A percentile compares a stretch with the other conserved stretches of the same genome.
These are phyloP conservation scores for Aspergillus niger DNA, from an alignment of 2,329 filamentous ascomycete genomes.

Conservation along the genomic window DNA sequence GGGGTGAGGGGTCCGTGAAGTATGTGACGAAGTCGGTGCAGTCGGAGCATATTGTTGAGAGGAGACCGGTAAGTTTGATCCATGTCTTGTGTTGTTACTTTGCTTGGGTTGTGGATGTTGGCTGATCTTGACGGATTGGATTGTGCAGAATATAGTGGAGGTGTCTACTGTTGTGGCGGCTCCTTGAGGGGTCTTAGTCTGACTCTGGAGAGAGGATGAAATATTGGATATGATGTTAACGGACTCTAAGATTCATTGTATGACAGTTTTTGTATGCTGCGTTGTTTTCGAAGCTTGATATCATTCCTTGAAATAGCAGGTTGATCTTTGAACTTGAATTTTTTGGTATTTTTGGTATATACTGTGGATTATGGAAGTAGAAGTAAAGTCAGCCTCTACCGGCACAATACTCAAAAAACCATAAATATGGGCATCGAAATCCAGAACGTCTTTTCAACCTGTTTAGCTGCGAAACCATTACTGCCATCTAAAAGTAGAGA, in stretches of 20 bases:
- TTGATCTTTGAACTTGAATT: too few species aligned
- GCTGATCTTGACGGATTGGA: background rate
- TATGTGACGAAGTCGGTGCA: constrained; percentile 28
- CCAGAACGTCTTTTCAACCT: background rate
- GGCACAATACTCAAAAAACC: too few species aligned
- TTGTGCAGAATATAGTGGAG: constrained; percentile 23
- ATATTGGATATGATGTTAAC: background rate
- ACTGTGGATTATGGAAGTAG: too few species aligned
- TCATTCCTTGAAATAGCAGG: too few species aligned
- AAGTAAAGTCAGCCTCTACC: too few species aligned
- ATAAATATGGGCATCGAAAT: background rate
- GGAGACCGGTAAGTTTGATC: constrained; percentile 16
- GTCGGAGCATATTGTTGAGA: constrained; percentile 2
- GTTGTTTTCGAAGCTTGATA: background rate
- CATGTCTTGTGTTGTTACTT: background rate
- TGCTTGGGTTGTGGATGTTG: background rate
- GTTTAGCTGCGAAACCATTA: too few species aligned
- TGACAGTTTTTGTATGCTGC: background rate
- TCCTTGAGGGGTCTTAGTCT: background rate
- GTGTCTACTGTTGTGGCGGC: constrained; percentile 21
- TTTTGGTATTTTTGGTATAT: too few species aligned
- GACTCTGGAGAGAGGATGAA: background rate
- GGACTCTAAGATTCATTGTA: background rate
- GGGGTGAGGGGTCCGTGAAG: constrained; percentile 17
- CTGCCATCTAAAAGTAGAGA: background rate